Conservation (phyloP, 2,329 filamentous ascomycete species). For the Neoscytalidium dimidiatum region DNA sequence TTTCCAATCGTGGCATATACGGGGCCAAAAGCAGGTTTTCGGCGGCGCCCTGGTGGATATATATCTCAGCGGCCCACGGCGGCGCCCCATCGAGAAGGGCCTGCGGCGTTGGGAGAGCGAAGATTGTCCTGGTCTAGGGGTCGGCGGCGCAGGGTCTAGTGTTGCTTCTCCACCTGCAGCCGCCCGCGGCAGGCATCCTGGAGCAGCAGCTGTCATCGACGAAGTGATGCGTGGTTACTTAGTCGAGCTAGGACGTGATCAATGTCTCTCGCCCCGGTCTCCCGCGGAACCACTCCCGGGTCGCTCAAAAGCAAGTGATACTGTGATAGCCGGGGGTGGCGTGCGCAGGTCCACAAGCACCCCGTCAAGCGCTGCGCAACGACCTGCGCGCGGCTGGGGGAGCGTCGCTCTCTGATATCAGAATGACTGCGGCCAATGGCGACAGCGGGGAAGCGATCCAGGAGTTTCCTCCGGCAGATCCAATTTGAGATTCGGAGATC, state of each 20-base stretch:
- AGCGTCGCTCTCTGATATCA: constrained; percentile 1
- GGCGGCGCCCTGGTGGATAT: not conserved
- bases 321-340: not conserved
- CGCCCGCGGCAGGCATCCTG: not conserved
- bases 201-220: not conserved
- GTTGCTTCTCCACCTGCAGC: not conserved
- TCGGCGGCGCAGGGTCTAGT: not conserved
- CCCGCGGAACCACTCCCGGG: not conserved
- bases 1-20: not conserved
- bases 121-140: not conserved
- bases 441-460: not conserved
- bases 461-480: constrained; percentile 1
- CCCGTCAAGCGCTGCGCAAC: not conserved
- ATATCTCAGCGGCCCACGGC: not conserved
- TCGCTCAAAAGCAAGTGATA: not conserved
- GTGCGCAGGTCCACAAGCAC: not conserved
- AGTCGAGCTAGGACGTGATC: not conserved
- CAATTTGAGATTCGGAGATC: constrained; percentile 1
- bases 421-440: not conserved
- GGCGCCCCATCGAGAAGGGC: not conserved
- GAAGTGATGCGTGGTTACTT: no score
- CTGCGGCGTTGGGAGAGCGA: not conserved
- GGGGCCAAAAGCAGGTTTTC: constrained; percentile 2
- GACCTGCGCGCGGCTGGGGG: constrained; percentile 2
- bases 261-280: not conserved